phyloP scores from a whole-genome alignment of 2,329 filamentous ascomycete species.

The Alternaria incomplexa region DNA sequence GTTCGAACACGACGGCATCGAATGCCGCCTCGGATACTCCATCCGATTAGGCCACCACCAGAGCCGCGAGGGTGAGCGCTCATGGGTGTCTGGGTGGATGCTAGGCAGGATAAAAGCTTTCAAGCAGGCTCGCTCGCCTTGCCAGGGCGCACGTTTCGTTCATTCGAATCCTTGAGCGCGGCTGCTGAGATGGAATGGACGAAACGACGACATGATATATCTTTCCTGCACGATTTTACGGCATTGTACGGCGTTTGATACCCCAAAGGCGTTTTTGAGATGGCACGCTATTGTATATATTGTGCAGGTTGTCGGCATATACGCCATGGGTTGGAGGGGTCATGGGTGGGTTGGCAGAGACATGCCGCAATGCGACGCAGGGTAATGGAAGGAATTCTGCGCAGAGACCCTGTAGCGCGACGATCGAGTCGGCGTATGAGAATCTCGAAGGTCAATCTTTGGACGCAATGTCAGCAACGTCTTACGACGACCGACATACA shows the following conservation, averaged over 20 bases:
- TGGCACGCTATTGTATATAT: slow-evolving; percentile 15
- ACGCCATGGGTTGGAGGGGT: not conserved
- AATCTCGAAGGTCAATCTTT: too few relatives aligned
- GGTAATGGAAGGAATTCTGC: not conserved
- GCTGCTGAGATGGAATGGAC: not conserved
- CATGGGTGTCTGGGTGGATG: slow-evolving; percentile 43
- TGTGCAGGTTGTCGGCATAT: slow-evolving; percentile 1
- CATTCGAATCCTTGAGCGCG: slow-evolving; percentile 41
- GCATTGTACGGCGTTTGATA: slow-evolving; percentile 45
- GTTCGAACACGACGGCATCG: slow-evolving; percentile 37
- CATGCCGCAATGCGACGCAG: not conserved
- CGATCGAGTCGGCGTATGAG: not conserved
- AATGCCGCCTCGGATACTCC: slow-evolving; percentile 35
- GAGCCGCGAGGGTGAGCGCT: slow-evolving; percentile 22
- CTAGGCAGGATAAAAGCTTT: slow-evolving; percentile 36
- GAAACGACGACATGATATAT: slow-evolving; percentile 24
- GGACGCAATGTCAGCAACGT: not conserved
- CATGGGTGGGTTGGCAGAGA: not conserved
- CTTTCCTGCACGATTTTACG: slow-evolving; percentile 25
- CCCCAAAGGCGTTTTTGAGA: slow-evolving; percentile 21
- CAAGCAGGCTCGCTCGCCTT: slow-evolving; percentile 36
- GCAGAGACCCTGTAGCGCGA: not conserved
- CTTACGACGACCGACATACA: rapidly evolving
- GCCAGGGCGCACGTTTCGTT: slow-evolving; percentile 41
- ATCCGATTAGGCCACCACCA: slow-evolving; percentile 40